These are phyloP conservation scores for Solanum sejunctum DNA, from an alignment of 257 asterid genomes.

Conservation along the genomic window DNA sequence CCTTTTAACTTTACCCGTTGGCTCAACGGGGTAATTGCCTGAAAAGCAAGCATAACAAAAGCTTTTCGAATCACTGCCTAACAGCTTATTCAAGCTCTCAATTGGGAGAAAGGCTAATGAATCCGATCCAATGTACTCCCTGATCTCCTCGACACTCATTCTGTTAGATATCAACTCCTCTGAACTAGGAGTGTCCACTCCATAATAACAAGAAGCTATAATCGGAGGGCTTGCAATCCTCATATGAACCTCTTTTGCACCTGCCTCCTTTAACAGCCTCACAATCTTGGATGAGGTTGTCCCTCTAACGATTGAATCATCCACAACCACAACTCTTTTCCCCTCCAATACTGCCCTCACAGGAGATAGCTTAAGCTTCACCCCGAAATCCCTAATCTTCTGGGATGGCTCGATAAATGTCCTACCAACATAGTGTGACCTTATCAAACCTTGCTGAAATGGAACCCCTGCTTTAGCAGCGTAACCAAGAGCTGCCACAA, in stretches of 20 bases:
- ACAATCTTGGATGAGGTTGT: conserved; percentile 88
- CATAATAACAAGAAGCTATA: conserved; percentile 73
- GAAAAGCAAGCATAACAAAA: conserved; percentile 81
- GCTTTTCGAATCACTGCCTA: conserved; percentile 33
- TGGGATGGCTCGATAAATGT: conserved; percentile 96
- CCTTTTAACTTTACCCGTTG: conserved; percentile 67
- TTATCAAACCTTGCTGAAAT: conserved; percentile 74
- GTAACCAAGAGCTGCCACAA: conserved; percentile 85
- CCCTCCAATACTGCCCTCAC: conserved; percentile 87
- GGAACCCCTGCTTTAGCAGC: conserved; percentile 88
- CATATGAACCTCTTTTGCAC: conserved; percentile 94
- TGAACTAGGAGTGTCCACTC: conserved; percentile 76
- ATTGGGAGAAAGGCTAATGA: conserved; percentile 62
- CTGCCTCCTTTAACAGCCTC: conserved; percentile 71
- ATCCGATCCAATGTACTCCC: conserved; percentile 74
- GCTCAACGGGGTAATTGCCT: conserved; percentile 67
- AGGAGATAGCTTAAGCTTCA: conserved; percentile 73
- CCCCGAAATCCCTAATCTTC: conserved; percentile 86
- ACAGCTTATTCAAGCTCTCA: conserved; percentile 32
- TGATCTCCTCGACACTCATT: conserved; percentile 64
- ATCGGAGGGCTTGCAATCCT: conserved; percentile 92
- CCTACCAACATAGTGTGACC: conserved; percentile 90
- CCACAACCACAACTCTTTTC: conserved; percentile 94
- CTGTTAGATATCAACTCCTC: conserved; percentile 71
- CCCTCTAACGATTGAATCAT: conserved; percentile 90